Evolutionary conservation across 768 basidiomycete genomes (phyloP), one percentile per base, ranked within the genome.

Genomic region (Auriscalpium vulgare): DNA sequence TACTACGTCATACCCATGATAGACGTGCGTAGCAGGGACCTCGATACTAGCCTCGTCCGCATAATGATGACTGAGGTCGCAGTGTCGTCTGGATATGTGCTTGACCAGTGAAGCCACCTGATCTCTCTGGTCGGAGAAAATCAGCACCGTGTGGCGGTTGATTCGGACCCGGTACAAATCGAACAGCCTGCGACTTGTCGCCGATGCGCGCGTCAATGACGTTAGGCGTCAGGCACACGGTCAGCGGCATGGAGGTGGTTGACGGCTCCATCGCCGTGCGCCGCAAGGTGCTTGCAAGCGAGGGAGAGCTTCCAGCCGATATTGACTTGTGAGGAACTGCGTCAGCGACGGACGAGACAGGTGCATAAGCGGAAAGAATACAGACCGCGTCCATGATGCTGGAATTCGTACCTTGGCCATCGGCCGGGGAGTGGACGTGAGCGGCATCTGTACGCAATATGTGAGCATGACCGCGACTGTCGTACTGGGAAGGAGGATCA

Each of bases 251-350:
- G 47, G 11, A 59, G 43, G 8, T 34, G 16, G 23, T 34, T 38
- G 8, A 9, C 7, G 35, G 10, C 37, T 8, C 38, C 55, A 8
- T 3, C 17, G 17, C 17, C 23, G 40, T 50, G 40, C 40, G 40
- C 34, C 0, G 54, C 59, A 21, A 46, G 47, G 11, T 47, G 47
- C 47, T 57, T 60, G 35, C 49, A 47, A 19, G 51, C 55, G 44
- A 64, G 54, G 35, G 62, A 44, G 10, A 62, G 36, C 51, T 60
- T 58, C 63, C 56, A 58, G 2, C 52, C 51, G 36, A 64, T 50
- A 35, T 64, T 64, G 29, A 56, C 29, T 58, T 61, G 37, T n/a
- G 21, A 17, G 29, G 14, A 14, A 14, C 19, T 3, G 34, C 37
- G 11, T 37, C 16, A 16, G 4, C 9, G 29, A 17, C 3, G 37